phyloP scores from a whole-genome alignment of 345 rosid species.

The Brassica juncea region DNA sequence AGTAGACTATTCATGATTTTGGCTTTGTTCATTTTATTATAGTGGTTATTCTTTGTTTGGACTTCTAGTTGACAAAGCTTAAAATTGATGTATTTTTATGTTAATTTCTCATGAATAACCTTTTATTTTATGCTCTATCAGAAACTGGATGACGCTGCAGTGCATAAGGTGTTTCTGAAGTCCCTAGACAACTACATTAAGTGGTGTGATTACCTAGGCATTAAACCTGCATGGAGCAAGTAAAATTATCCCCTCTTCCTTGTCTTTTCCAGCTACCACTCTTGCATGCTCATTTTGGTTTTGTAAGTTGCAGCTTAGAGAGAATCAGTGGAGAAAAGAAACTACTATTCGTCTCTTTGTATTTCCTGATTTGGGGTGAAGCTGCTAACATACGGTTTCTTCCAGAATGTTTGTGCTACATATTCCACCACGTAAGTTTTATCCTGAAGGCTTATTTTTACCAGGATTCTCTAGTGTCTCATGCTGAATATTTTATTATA shows the following conservation, averaged over 20 bases:
- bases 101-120: neutral
- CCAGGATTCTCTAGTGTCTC: neutral
- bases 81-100: neutral
- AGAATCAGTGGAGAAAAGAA: constrained; percentile 78
- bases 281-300: constrained; percentile 24
- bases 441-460: constrained; percentile 16
- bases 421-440: constrained; percentile 86
- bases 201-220: constrained; percentile 86
- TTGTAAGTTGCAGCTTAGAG: constrained; percentile 62
- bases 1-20: neutral
- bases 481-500: neutral
- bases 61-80: constrained; percentile 4
- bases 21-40: neutral
- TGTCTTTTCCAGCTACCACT: constrained; percentile 28
- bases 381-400: constrained; percentile 83
- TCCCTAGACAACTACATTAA: constrained; percentile 84
- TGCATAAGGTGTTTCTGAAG: constrained; percentile 68
- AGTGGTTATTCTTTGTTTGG: neutral
- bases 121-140: constrained; percentile 30
- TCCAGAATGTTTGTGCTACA: constrained; percentile 95
- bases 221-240: constrained; percentile 92
- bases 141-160: constrained; percentile 83
- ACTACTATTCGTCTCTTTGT: constrained; percentile 71
- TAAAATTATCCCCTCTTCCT: constrained; percentile 42
- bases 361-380: constrained; percentile 97